phyloP scores from a whole-genome alignment of 2,329 filamentous ascomycete species.

The Magnaporthiopsis rhizophila region DNA sequence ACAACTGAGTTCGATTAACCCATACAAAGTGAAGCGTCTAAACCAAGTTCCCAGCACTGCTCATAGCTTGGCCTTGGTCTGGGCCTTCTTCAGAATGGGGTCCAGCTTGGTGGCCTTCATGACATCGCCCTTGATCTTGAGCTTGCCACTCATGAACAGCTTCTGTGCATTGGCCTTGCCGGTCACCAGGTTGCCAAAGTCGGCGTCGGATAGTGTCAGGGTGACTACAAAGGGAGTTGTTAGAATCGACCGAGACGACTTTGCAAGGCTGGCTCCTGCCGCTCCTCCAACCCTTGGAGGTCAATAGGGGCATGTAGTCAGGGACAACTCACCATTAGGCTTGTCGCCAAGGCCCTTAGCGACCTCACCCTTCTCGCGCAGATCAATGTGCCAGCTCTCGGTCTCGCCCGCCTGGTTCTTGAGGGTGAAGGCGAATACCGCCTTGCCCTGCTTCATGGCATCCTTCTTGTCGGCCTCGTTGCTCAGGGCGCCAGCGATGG shows the following conservation, averaged over 20 bases:
- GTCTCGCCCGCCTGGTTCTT: constrained; percentile 79
- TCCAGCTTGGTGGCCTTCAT: constrained; percentile 99
- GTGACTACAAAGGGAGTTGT: constrained; percentile 46
- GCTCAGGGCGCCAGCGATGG: constrained; percentile 66
- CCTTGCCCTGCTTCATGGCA: constrained; percentile 81
- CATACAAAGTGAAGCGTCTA: neutral
- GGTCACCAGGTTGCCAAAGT: constrained; percentile 74
- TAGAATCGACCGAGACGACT: neutral
- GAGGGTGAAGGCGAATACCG: constrained; percentile 82
- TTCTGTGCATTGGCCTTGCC: constrained; percentile 93
- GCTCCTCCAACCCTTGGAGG: neutral
- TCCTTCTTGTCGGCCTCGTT: constrained; percentile 67
- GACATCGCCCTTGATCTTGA: constrained; percentile 96
- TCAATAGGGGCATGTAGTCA: neutral
- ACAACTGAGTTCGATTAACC: neutral
- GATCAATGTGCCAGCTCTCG: constrained; percentile 88
- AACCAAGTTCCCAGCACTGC: neutral
- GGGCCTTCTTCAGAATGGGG: constrained; percentile 81
- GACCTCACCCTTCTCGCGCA: constrained; percentile 82
- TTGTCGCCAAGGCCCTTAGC: constrained; percentile 72
- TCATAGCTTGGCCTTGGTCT: constrained; percentile 74
- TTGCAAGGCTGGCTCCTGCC: neutral
- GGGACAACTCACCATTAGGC: constrained; percentile 59
- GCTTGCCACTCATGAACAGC: constrained; percentile 95
- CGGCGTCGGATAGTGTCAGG: constrained; percentile 72